These are phyloP conservation scores for Claviceps spartinae DNA, from an alignment of 2,329 filamentous ascomycete species.

Conservation along the genomic window DNA sequence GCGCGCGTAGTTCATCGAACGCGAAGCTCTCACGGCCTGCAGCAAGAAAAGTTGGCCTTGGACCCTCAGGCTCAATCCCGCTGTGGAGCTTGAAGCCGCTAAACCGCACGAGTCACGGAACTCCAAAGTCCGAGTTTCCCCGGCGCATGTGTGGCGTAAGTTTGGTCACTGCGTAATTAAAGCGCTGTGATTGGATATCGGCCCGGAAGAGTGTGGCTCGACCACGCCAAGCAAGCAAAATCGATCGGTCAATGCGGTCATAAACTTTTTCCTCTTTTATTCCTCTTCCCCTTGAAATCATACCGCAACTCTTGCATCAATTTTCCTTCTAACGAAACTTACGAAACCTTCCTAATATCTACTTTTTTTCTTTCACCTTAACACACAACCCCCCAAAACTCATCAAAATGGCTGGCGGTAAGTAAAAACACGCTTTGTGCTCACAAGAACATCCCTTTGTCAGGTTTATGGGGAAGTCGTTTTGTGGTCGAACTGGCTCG, in stretches of 20 bases:
- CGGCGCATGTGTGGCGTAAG: slow-evolving; percentile 13
- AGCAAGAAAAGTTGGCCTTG: slow-evolving; percentile 1
- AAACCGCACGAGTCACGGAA: background rate
- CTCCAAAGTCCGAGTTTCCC: slow-evolving; percentile 20
- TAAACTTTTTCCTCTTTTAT: slow-evolving; percentile 21
- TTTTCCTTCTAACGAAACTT: slow-evolving; percentile 5
- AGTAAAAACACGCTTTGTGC: slow-evolving; percentile 14
- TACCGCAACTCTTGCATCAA: slow-evolving; percentile 6
- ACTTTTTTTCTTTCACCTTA: background rate
- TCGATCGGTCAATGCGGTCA: slow-evolving; percentile 24
- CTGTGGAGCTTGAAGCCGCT: background rate
- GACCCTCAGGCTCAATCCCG: slow-evolving; percentile 2
- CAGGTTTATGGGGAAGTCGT: background rate
- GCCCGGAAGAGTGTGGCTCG: slow-evolving; percentile 21
- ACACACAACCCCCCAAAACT: slow-evolving; percentile 1
- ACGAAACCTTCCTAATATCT: slow-evolving; percentile 6
- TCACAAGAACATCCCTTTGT: background rate
- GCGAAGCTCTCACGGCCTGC: background rate
- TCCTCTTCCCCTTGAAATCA: slow-evolving; percentile 12
- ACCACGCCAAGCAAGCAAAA: slow-evolving; percentile 1
- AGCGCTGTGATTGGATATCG: slow-evolving; percentile 22
- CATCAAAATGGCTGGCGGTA: slow-evolving; percentile 32
- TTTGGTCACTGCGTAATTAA: slow-evolving; percentile 19
- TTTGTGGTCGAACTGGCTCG: background rate
- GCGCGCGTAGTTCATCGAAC: background rate